These are phyloP conservation scores for Wickerhamomyces mucosus DNA, from an alignment of 805 yeast genomes.

Conservation along the genomic window DNA sequence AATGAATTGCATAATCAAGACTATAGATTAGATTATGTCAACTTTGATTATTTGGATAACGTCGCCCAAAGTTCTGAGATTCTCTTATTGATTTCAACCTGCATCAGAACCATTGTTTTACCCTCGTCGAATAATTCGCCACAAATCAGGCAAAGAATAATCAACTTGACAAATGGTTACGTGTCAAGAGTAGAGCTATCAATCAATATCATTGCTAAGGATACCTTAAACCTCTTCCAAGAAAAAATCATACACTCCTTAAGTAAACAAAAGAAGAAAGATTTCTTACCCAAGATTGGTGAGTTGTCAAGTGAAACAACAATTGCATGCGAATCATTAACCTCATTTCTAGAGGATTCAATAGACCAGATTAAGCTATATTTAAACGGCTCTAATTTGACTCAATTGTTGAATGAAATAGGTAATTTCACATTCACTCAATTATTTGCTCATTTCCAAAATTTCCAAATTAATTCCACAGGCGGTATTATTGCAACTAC, in stretches of 20 bases:
- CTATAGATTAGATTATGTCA: slow-evolving; percentile 21
- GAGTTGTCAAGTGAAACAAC: slow-evolving; percentile 50
- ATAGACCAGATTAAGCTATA: slow-evolving; percentile 29
- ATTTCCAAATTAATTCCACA: slow-evolving; percentile 63
- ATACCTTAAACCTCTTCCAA: slow-evolving; percentile 43
- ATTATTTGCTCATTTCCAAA: slow-evolving; percentile 63
- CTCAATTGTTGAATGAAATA: slow-evolving; percentile 39
- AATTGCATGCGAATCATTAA: slow-evolving; percentile 55
- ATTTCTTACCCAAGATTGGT: slow-evolving; percentile 38
- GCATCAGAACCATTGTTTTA: slow-evolving; percentile 63
- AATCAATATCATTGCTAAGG: slow-evolving; percentile 53
- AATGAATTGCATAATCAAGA: slow-evolving; percentile 32
- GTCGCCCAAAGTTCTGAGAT: slow-evolving; percentile 50
- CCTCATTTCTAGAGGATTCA: slow-evolving; percentile 38
- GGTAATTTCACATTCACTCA: slow-evolving; percentile 50
- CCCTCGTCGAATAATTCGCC: slow-evolving; percentile 64
- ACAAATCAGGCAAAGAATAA: slow-evolving; percentile 46
- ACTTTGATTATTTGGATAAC: slow-evolving; percentile 38
- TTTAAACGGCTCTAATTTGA: slow-evolving; percentile 38
- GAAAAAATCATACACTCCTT: slow-evolving; percentile 40
- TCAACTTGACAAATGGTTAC: slow-evolving; percentile 50
- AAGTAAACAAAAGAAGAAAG: slow-evolving; percentile 66
- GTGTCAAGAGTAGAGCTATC: slow-evolving; percentile 54
- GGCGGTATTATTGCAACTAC: slow-evolving; percentile 81
- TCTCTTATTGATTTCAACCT: slow-evolving; percentile 55